Evolutionary conservation across 441 rosid species (phyloP).

Genomic region (Euphorbia celastroides): DNA sequence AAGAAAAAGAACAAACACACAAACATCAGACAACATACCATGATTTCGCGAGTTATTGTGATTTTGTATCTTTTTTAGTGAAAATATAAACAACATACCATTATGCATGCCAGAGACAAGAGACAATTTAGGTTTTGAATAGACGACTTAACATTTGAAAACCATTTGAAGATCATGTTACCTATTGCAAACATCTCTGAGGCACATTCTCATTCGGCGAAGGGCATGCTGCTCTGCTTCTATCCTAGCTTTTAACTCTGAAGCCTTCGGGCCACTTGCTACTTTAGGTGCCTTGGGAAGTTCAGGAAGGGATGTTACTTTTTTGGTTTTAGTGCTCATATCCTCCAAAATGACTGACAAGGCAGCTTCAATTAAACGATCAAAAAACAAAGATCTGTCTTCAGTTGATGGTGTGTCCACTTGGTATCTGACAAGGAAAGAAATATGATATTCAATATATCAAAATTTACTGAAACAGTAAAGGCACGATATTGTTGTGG

Average conservation of each 20-base stretch:
- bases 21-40: neutral
- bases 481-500: neutral
- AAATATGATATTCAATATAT: constrained; percentile 13
- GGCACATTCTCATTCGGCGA: constrained; percentile 97
- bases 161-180: constrained; percentile 27
- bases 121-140: neutral
- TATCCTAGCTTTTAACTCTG: constrained; percentile 88
- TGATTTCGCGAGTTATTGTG: neutral
- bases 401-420: constrained; percentile 69
- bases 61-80: neutral
- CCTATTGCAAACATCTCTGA: constrained; percentile 98
- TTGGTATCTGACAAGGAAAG: constrained; percentile 59
- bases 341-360: constrained; percentile 70
- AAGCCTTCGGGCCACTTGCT: constrained; percentile 80
- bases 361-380: constrained; percentile 83
- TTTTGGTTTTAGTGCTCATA: constrained; percentile 36
- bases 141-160: neutral
- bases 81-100: neutral
- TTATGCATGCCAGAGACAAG: neutral
- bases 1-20: neutral
- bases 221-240: constrained; percentile 99
- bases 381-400: constrained; percentile 79
- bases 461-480: neutral
- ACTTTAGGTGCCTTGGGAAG: constrained; percentile 86
- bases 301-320: constrained; percentile 50